Evolutionary conservation across 2,329 filamentous ascomycete species (phyloP).

Genomic region (Chrysoporthe austroafricana): DNA sequence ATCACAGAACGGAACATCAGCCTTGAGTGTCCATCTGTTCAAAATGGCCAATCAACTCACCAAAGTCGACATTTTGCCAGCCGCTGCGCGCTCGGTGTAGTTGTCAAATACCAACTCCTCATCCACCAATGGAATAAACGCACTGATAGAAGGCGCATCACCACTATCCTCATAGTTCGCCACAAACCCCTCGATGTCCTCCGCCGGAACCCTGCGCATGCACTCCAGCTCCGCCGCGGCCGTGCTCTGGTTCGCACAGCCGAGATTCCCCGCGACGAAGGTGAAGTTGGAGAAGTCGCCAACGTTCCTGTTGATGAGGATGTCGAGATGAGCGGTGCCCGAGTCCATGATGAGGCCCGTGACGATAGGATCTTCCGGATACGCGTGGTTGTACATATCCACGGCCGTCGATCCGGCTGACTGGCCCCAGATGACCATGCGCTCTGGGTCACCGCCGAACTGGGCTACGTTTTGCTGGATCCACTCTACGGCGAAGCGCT

Average conservation of each 20-base stretch:
- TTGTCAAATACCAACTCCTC: slow-evolving; percentile 39
- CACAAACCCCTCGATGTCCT: slow-evolving; percentile 40
- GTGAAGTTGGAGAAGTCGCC: slow-evolving; percentile 40
- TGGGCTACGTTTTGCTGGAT: slow-evolving; percentile 50
- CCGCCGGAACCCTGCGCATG: slow-evolving; percentile 40
- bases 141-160: slow-evolving; percentile 34
- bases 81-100: slow-evolving; percentile 36
- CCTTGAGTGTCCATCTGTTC: no score
- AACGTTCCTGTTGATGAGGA: slow-evolving; percentile 14
- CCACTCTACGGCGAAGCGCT: slow-evolving; percentile 57
- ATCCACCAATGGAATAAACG: slow-evolving; percentile 39
- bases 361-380: slow-evolving; percentile 47
- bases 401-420: slow-evolving; percentile 47
- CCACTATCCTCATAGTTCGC: slow-evolving; percentile 34
- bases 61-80: slow-evolving; percentile 35
- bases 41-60: slow-evolving; percentile 24
- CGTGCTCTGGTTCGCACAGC: slow-evolving; percentile 41
- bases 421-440: slow-evolving; percentile 53
- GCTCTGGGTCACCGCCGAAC: slow-evolving; percentile 54
- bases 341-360: slow-evolving; percentile 44
- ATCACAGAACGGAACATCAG: not conserved
- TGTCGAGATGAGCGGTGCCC: slow-evolving; percentile 36
- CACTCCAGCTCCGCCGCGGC: slow-evolving; percentile 41
- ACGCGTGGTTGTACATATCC: slow-evolving; percentile 47
- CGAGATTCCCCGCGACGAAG: slow-evolving; percentile 44